Base-by-base conservation (phyloP, 768 basidiomycete species). In the Pulveroboletus ravenelii region DNA sequence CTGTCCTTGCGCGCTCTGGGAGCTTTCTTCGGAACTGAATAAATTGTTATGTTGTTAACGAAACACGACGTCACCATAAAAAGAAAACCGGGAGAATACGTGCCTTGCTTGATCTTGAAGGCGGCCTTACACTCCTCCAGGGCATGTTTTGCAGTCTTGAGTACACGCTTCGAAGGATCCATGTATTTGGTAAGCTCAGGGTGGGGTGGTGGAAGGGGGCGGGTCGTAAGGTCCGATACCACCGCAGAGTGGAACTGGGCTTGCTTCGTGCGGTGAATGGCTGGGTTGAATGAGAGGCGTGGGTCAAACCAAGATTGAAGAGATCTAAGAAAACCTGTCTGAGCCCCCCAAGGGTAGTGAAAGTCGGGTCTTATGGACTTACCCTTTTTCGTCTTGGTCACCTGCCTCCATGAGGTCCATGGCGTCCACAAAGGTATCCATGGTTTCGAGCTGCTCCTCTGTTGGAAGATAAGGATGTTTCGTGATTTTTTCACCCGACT, bases 181-280 rank as follows among this genome's bases (percentile, higher is more conserved):
- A 96, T 84, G 68, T 89, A 98, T 62, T 87, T 92, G 27, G 79
- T 71, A 1, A 96, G 74, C 48, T 90, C 89, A 2, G 85, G 85
- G 67, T 96, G 92, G 1, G 91, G 89, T 3, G 89, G 89, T 1
- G 88, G 85, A 9, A 95, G 76, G 0, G 92, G 91, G 48, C 90
- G 75, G 7, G 74, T 74, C 18, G 74, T 67, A n/a, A 94, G 66
- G 62, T 96, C 89, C 2, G 79, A 71, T 17, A 87, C 83, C 10
- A 91, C 77, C 2, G 92, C 92, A 45, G 79, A 79, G 62, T 96
- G 94, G 68, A 95, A 90, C 59, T 93, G 82, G 12, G 93, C 93
- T 72, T 96, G 93, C 65, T 94, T 95, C 50, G 85, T 78, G 45
- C 94, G 84, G 61, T 99, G 94, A 30, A 96, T 75, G 4, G 89